phyloP scores from a whole-genome alignment of 805 yeast species.

The Ogataea dorogensis region DNA sequence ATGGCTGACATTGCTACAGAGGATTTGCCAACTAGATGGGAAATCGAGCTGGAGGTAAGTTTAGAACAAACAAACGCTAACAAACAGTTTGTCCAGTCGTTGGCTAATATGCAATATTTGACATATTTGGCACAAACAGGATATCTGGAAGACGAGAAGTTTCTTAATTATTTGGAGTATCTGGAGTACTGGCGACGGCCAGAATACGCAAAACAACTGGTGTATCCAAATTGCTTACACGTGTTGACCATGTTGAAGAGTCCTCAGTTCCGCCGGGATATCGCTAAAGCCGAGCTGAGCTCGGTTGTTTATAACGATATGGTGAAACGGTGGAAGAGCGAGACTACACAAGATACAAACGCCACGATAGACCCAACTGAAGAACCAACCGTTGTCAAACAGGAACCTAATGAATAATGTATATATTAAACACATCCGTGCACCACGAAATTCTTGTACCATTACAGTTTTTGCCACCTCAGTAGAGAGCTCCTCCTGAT shows the following conservation, averaged over 20 bases:
- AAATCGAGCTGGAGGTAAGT: constrained; percentile 74
- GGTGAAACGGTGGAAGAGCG: constrained; percentile 64
- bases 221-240: constrained; percentile 86
- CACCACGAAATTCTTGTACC: neutral
- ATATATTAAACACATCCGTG: neutral
- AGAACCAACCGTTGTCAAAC: neutral
- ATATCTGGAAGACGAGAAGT: constrained; percentile 66
- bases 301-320: constrained; percentile 67
- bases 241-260: constrained; percentile 62
- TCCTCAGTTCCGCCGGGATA: constrained; percentile 52
- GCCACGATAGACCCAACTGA: neutral
- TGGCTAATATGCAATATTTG: constrained; percentile 85
- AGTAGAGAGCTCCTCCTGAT: constrained; percentile 36
- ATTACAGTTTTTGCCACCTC: constrained; percentile 13
- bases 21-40: constrained; percentile 77
- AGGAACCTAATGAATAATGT: neutral
- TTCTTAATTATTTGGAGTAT: constrained; percentile 73
- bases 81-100: constrained; percentile 76
- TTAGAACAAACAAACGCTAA: constrained; percentile 3
- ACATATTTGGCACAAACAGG: constrained; percentile 84
- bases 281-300: constrained; percentile 56
- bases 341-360: neutral
- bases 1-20: constrained; percentile 15
- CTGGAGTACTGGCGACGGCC: constrained; percentile 84
- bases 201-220: constrained; percentile 64